phyloP scores from a whole-genome alignment of 768 basidiomycete genomes.

The Rhizopogon sp. region DNA sequence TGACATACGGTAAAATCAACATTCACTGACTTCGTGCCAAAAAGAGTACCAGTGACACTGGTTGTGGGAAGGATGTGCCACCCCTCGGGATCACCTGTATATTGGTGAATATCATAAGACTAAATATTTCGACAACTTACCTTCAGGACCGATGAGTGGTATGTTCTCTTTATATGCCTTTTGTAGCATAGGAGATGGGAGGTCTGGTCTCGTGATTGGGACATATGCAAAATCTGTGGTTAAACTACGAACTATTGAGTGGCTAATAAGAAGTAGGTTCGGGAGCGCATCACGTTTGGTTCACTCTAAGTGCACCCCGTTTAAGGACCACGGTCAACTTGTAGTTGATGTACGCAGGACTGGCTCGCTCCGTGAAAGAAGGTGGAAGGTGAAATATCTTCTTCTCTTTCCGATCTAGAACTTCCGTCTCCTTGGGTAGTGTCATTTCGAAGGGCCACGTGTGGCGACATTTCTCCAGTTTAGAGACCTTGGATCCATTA shows the following conservation, averaged over 20 bases:
- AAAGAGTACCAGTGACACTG: constrained; percentile 29
- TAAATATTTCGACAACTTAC: not conserved
- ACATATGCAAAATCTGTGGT: constrained; percentile 28
- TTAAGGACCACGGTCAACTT: constrained; percentile 45
- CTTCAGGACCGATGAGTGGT: constrained; percentile 31
- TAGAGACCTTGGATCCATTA: constrained; percentile 17
- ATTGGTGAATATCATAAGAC: not conserved
- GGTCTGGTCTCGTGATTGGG: constrained; percentile 27
- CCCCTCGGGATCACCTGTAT: constrained; percentile 32
- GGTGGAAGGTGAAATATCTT: constrained; percentile 42
- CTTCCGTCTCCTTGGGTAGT: constrained; percentile 38
- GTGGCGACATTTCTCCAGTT: constrained; percentile 40
- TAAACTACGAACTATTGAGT: constrained; percentile 19
- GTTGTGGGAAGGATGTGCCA: constrained; percentile 31
- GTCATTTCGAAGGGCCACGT: constrained; percentile 45
- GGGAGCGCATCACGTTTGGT: constrained; percentile 30
- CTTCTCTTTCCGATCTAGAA: constrained; percentile 32
- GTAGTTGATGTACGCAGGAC: constrained; percentile 55
- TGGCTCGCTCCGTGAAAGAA: constrained; percentile 50
- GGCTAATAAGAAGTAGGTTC: not conserved
- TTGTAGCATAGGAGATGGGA: constrained; percentile 31
- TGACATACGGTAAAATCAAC: constrained; percentile 29
- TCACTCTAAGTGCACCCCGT: constrained; percentile 42
- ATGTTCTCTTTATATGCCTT: constrained; percentile 31
- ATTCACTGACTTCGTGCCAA: constrained; percentile 24